Evolutionary conservation across 2,329 filamentous ascomycete genomes (phyloP).

Genomic region (Pseudogymnoascus sp.): DNA sequence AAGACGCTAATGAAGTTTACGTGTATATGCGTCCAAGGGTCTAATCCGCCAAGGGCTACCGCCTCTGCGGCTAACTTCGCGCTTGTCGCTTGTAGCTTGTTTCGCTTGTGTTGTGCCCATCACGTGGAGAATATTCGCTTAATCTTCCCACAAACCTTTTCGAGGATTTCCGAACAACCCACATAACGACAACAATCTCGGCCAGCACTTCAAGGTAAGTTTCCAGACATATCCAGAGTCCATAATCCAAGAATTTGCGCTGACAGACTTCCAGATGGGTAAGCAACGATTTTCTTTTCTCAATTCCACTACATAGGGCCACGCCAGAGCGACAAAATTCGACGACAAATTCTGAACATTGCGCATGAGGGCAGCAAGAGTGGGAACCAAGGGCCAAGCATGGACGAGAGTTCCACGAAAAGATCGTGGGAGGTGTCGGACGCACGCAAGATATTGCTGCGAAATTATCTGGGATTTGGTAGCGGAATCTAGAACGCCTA

Average conservation of each 20-base stretch:
- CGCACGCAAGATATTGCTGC: neutral
- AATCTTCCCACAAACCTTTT: constrained; percentile 9
- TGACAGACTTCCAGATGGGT: constrained; percentile 48
- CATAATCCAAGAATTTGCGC: constrained; percentile 24
- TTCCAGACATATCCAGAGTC: constrained; percentile 15
- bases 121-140: constrained; percentile 7
- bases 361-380: constrained; percentile 3
- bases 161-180: constrained; percentile 8
- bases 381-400: neutral
- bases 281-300: constrained; percentile 36
- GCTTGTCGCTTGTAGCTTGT: constrained; percentile 1
- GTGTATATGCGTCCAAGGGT: constrained; percentile 2
- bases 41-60: neutral
- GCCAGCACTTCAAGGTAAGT: constrained; percentile 42
- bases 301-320: neutral
- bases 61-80: constrained; percentile 2
- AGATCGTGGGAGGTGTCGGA: neutral
- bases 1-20: neutral
- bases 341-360: constrained; percentile 4
- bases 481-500: neutral
- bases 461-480: neutral
- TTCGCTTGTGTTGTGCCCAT: constrained; percentile 5
- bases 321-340: neutral
- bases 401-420: neutral
- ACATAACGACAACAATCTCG: constrained; percentile 40